phyloP scores from a whole-genome alignment of 768 basidiomycete genomes.

The Lentinula aciculospora region DNA sequence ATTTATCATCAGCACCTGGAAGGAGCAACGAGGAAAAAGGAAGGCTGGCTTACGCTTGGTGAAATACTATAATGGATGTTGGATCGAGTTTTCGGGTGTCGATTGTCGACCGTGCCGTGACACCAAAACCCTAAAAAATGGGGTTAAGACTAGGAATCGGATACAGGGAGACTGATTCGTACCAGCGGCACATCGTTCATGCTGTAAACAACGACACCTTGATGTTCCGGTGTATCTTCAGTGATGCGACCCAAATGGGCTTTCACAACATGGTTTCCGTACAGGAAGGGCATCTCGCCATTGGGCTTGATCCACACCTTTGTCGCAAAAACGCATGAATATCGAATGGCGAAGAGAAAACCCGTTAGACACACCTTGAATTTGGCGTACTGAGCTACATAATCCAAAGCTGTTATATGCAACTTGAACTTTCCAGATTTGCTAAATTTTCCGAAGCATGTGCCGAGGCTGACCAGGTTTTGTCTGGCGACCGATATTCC shows the following conservation, averaged over 20 bases:
- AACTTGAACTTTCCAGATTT: constrained; percentile 98
- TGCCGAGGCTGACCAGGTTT: constrained; percentile 89
- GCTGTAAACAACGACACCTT: constrained; percentile 93
- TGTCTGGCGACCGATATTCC: constrained; percentile 89
- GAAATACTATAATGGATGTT: constrained; percentile 95
- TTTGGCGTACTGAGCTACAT: constrained; percentile 93
- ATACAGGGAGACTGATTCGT: constrained; percentile 17
- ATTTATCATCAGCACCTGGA: background rate
- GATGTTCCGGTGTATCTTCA: constrained; percentile 98
- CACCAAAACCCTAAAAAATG: constrained; percentile 81
- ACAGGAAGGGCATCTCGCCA: constrained; percentile 98
- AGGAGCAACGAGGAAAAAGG: background rate
- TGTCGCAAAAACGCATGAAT: background rate
- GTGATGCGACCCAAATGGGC: constrained; percentile 98
- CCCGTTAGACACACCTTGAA: constrained; percentile 66
- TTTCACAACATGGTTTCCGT: constrained; percentile 97
- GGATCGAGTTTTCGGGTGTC: constrained; percentile 98
- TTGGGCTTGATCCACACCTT: constrained; percentile 99
- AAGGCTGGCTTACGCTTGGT: constrained; percentile 87
- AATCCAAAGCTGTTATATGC: constrained; percentile 90
- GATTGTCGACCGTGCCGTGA: constrained; percentile 90
- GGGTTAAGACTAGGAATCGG: background rate
- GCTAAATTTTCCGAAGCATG: constrained; percentile 96
- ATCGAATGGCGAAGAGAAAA: background rate
- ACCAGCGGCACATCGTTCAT: constrained; percentile 95